A percentile compares a stretch with the other conserved stretches of the same genome.
Conservation (phyloP, 2,329 filamentous ascomycete species). For the Fusarium sp. region DNA sequence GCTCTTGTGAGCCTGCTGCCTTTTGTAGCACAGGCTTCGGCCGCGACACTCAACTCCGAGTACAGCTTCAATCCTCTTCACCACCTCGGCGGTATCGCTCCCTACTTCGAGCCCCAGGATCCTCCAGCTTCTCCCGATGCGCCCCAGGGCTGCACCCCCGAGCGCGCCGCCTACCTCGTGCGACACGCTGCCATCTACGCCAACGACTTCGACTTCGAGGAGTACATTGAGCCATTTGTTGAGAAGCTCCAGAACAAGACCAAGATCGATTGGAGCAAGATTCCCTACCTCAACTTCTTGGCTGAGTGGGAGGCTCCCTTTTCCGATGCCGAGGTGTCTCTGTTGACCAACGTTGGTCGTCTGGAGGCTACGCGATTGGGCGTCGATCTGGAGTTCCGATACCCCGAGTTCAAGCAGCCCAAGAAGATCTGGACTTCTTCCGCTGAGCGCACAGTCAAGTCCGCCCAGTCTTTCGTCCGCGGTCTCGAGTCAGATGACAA, state of each 20-base stretch:
- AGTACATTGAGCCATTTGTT: constrained; percentile 68
- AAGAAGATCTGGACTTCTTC: constrained; percentile 72
- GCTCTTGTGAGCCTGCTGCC: constrained; percentile 28
- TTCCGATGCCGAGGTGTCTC: constrained; percentile 67
- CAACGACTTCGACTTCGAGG: constrained; percentile 70
- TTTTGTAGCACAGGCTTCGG: constrained; percentile 20
- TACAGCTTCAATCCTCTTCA: constrained; percentile 67
- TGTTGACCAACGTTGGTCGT: constrained; percentile 72
- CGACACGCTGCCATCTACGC: constrained; percentile 73
- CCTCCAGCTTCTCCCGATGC: constrained; percentile 54
- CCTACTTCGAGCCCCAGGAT: constrained; percentile 69
- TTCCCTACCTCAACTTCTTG: constrained; percentile 69
- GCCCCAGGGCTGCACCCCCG: constrained; percentile 65
- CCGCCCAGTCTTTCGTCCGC: constrained; percentile 69
- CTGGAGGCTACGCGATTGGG: constrained; percentile 72
- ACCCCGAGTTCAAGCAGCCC: constrained; percentile 66
- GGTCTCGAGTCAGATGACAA: constrained; percentile 67
- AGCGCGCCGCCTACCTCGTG: constrained; percentile 66
- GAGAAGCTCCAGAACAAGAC: constrained; percentile 71
- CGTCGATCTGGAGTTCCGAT: constrained; percentile 69
- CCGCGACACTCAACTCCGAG: constrained; percentile 56
- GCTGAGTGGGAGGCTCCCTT: constrained; percentile 69
- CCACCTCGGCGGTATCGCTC: constrained; percentile 68
- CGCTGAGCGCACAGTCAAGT: constrained; percentile 71
- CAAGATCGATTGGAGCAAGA: constrained; percentile 66